Conservation (phyloP, 495 filamentous ascomycete species). For the Emericellopsis terricola region DNA sequence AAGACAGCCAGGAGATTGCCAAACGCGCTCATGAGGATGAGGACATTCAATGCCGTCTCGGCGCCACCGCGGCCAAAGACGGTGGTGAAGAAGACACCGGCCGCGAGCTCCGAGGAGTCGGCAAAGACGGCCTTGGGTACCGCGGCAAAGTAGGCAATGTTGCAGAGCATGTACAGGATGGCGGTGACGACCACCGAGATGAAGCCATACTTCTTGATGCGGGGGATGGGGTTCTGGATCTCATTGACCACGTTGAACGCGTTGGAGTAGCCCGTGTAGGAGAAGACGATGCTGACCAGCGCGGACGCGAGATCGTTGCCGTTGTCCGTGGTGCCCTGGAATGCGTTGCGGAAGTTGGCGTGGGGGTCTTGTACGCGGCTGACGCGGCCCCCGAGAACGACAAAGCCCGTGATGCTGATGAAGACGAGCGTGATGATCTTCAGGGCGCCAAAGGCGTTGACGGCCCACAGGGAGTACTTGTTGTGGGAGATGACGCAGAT, state of each 20-base stretch:
- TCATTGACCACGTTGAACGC: slow-evolving; percentile 51
- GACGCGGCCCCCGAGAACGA: slow-evolving; percentile 40
- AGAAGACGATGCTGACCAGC: slow-evolving; percentile 43
- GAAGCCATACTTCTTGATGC: slow-evolving; percentile 34
- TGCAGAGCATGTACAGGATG: slow-evolving; percentile 38
- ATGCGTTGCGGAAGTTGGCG: slow-evolving; percentile 39
- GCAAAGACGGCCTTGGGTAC: slow-evolving; percentile 15
- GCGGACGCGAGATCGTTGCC: slow-evolving; percentile 41
- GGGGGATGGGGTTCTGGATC: slow-evolving; percentile 27
- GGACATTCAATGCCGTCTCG: slow-evolving; percentile 35
- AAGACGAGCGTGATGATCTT: slow-evolving; percentile 40
- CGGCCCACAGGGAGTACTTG: slow-evolving; percentile 29
- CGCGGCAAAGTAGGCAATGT: slow-evolving; percentile 39
- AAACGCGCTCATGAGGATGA: slow-evolving; percentile 44
- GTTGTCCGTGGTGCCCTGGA: slow-evolving; percentile 28
- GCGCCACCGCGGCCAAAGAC: slow-evolving; percentile 37
- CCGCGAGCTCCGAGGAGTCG: slow-evolving; percentile 33
- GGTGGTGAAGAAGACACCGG: slow-evolving; percentile 38
- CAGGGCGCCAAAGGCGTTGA: slow-evolving; percentile 35
- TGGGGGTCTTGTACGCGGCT: slow-evolving; percentile 32
- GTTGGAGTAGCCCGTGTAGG: slow-evolving; percentile 43
- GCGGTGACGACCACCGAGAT: slow-evolving; percentile 31
- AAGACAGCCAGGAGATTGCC: slow-evolving; percentile 43
- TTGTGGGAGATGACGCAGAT: slow-evolving; percentile 30
- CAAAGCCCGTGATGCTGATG: slow-evolving; percentile 39